Evolutionary conservation across 345 rosid genomes (phyloP).

Genomic region (Bretschneidera sinensis): DNA sequence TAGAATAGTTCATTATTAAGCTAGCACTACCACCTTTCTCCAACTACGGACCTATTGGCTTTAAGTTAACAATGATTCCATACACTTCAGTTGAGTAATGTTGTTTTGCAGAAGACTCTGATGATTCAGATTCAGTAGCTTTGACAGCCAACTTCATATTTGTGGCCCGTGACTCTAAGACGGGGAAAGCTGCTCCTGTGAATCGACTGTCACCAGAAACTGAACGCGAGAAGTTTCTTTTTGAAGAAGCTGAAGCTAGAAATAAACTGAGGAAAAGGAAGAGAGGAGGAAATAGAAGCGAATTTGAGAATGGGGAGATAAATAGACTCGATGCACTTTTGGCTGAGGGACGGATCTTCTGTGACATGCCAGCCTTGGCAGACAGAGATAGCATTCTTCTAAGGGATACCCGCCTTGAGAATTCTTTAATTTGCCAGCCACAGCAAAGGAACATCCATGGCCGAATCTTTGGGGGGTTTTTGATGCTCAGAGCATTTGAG

Average conservation of each 20-base stretch:
- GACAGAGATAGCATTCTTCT: constrained; percentile 82
- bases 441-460: constrained; percentile 84
- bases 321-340: constrained; percentile 47
- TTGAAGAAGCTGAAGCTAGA: constrained; percentile 72
- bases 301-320: constrained; percentile 33
- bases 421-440: constrained; percentile 77
- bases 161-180: constrained; percentile 79
- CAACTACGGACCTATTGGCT: neutral
- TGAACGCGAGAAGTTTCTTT: constrained; percentile 49
- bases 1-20: neutral
- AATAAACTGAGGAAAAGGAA: constrained; percentile 56
- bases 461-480: constrained; percentile 71
- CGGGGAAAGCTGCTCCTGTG: constrained; percentile 69
- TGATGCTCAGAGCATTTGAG: constrained; percentile 84
- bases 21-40: neutral
- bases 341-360: constrained; percentile 74
- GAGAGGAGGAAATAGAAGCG: constrained; percentile 48
- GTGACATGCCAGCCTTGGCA: constrained; percentile 81
- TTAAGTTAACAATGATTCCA: no score
- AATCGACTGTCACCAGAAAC: constrained; percentile 72
- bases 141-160: constrained; percentile 73
- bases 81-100: neutral
- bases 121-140: constrained; percentile 43
- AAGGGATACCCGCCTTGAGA: constrained; percentile 61
- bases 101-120: constrained; percentile 38